A percentile compares a stretch with the other conserved stretches of the same genome.
Conservation (phyloP, 352 stramenopile genomes). For the Phytopythium sindhum region DNA sequence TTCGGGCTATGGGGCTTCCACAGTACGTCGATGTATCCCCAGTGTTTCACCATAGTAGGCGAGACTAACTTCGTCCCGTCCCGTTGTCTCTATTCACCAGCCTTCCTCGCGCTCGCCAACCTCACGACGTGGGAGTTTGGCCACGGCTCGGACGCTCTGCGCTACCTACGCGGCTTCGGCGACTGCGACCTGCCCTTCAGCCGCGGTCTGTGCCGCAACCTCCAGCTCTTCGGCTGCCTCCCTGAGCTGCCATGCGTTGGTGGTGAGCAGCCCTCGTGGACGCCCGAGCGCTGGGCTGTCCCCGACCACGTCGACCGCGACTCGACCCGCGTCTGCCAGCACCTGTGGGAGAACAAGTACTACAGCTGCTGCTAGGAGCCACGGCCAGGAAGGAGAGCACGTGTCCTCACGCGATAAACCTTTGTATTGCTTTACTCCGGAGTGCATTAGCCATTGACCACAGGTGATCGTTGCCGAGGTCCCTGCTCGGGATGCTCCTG, state of each 20-base stretch:
- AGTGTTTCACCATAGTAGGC: not conserved
- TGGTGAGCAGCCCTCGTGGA: constrained; percentile 11
- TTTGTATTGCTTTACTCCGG: too few relatives aligned
- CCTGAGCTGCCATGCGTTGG: not conserved
- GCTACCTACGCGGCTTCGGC: constrained; percentile 58
- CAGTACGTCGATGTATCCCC: constrained; percentile 16
- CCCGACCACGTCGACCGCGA: constrained; percentile 39
- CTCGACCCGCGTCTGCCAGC: constrained; percentile 36
- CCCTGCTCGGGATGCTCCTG: not conserved
- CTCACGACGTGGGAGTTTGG: constrained; percentile 73
- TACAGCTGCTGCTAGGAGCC: constrained; percentile 47
- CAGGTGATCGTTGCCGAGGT: not conserved
- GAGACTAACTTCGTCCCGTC: not conserved
- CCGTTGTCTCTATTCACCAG: constrained; percentile 7
- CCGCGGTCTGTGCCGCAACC: constrained; percentile 32
- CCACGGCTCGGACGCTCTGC: constrained; percentile 42
- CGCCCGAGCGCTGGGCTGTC: constrained; percentile 18
- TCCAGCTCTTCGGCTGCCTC: constrained; percentile 37
- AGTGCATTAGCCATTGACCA: too few relatives aligned
- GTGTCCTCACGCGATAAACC: not conserved
- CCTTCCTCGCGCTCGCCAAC: constrained; percentile 52
- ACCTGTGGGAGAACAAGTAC: constrained; percentile 68
- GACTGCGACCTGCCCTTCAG: constrained; percentile 77
- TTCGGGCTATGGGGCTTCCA: constrained; percentile 33
- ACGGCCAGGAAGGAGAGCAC: not conserved